Evolutionary conservation across 805 yeast species (phyloP).

Genomic region (Komagataella pseudopastoris): DNA sequence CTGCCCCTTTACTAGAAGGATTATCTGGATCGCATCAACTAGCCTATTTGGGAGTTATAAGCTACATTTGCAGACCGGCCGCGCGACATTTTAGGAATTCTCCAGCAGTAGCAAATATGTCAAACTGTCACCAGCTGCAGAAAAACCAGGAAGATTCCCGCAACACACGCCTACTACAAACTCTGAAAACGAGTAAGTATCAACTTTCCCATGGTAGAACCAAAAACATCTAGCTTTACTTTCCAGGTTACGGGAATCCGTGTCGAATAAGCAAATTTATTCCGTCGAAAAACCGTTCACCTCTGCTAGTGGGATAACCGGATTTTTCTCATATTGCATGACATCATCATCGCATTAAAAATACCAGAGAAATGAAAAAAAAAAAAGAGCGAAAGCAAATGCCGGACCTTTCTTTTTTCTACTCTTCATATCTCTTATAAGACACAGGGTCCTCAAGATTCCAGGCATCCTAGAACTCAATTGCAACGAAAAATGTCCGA

Average conservation of each 20-base stretch:
- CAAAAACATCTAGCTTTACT: background rate
- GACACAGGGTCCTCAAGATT: background rate
- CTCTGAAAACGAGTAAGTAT: too few species aligned
- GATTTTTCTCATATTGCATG: background rate
- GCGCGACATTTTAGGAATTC: background rate
- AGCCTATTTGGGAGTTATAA: background rate
- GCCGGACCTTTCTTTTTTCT: background rate
- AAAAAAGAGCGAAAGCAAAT: background rate
- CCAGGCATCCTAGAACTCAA: background rate
- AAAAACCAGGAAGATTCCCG: background rate
- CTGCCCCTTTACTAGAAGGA: background rate
- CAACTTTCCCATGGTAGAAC: background rate
- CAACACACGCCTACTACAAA: background rate
- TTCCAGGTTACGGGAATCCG: background rate
- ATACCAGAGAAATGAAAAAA: background rate
- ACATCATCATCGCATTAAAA: background rate
- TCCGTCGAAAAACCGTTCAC: background rate
- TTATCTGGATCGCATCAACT: background rate
- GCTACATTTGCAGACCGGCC: background rate
- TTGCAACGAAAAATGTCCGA: background rate
- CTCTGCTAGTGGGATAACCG: background rate
- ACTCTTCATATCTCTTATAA: background rate
- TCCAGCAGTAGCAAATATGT: background rate
- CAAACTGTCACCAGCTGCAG: background rate
- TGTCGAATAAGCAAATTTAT: background rate